Base-by-base conservation (phyloP, 441 rosid species). In the Populus hybrid region DNA sequence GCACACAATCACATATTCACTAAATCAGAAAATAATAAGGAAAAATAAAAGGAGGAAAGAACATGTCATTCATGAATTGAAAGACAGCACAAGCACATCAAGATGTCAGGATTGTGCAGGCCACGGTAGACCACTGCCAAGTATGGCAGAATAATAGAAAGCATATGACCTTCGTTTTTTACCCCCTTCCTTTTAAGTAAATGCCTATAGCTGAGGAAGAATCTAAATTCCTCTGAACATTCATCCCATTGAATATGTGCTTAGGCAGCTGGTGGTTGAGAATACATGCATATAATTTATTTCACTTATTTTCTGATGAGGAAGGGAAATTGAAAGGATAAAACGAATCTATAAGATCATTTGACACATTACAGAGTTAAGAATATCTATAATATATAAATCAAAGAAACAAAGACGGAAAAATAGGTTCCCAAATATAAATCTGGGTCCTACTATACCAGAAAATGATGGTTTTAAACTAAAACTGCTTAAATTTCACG, bases 1-100 rank as follows among this genome's bases (percentile, higher is more conserved):
- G 8, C 40, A 65, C 71, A 70, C 46, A 76, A 28, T 71, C 34
- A 70, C n/a, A 57, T 7, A 4, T 79, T 63, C 66, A 73, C 7
- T 30, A 63, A 16, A 67, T 40, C n/a, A 19, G 38, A 38, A 53
- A 30, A 42, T 12, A 42, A 42, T 10, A 12, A 12, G 53, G 18
- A 14, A 4, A 1, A 12, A 42, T 7, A 42, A 42, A 40, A 0
- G 1, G 67, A 18, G 59, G 64, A 32, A 35, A 9, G 8, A 28
- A 0, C 3, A 19, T 16, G 26, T 3, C 21, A 28, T 61, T 18
- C 30, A 23, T 65, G 65, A 2, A 5, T 30, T 67, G 21, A 59
- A 6, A 57, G 21, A 18, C 19, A 72, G 67, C 64, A 67, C 11
- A 61, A 35, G 14, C 38, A 59, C 32, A 53, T 68, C 53, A 59